Evolutionary conservation across 805 yeast species (phyloP), one percentile per base, ranked within the genome.

Genomic region (Maudiozyma barnettii): DNA sequence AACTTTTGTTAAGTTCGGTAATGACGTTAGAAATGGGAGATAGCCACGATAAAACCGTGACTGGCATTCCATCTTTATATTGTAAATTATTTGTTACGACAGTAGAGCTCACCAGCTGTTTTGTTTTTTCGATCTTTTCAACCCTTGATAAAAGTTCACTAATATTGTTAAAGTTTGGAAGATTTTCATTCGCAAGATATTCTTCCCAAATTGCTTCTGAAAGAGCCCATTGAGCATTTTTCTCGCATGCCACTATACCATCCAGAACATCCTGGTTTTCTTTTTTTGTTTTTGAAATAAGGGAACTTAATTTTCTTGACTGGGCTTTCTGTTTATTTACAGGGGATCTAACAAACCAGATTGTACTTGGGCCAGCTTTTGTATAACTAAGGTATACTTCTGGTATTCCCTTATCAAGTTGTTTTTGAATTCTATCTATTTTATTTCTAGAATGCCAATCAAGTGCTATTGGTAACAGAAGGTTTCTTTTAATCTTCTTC

Each of bases 131-230:
- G n/a, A 20, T 37, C 35, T 37, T 16, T 23, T 23, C 31, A 26
- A 22, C 22, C 18, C 8, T 16, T 21, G 18, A n/a, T 7, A n/a
- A 13, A 16, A 39, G n/a, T 38, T 9, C 21, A 13, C 39, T 21
- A 21, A 10, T n/a, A 10, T 37, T 9, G 9, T 30, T 16, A 44
- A 18, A 39, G 2, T 4, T n/a, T 37, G 20, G 20, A 14, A 37
- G 6, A 3, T 20, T 37, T 14, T 18, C 39, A 13, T 37, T 37
- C 7, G 20, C 13, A 5, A 22, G 18, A 21, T 40, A 46, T 19
- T 56, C 51, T 46, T 64, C 68, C 68, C 68, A 64, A 4, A 49
- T 40, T 13, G 64, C 65, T 41, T 64, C 68, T 36, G 57, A 54
- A 18, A 52, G 12, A 3, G 65, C 65, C 64, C 65, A 59, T 12